Evolutionary conservation across 2,329 filamentous ascomycete species (phyloP).

Genomic region (Myriosclerotinia scirpicola): DNA sequence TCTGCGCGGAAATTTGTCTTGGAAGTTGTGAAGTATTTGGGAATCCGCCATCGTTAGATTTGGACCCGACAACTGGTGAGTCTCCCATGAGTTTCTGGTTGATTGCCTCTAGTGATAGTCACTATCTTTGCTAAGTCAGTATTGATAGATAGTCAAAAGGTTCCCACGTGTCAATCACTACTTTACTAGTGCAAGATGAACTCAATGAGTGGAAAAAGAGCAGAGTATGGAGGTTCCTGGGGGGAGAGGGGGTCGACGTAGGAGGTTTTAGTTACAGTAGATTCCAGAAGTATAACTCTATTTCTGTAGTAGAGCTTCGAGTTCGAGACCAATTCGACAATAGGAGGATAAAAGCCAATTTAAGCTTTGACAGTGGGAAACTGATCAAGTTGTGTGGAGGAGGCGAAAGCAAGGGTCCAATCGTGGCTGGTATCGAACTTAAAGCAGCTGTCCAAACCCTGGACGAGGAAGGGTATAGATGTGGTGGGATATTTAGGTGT

Average conservation of each 20-base stretch:
- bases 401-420: constrained; percentile 22
- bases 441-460: constrained; percentile 8
- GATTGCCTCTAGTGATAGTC: not conserved
- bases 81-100: constrained; percentile 21
- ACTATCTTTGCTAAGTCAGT: constrained; percentile 4
- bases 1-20: constrained; percentile 24
- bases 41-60: constrained; percentile 18
- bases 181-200: not conserved
- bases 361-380: constrained; percentile 6
- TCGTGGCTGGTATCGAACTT: constrained; percentile 13
- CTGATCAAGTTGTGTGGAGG: constrained; percentile 17
- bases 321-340: not conserved
- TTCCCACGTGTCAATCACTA: constrained; percentile 13
- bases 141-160: not conserved
- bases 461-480: not conserved
- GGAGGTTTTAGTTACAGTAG: not conserved
- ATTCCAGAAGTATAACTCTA: not conserved
- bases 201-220: not conserved
- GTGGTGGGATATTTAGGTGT: not conserved
- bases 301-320: not conserved
- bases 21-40: constrained; percentile 14
- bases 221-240: not conserved
- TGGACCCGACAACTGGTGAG: constrained; percentile 19
- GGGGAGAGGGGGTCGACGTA: not conserved
- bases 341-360: constrained; percentile 4